Conservation (phyloP, 345 rosid genomes). For the Cardiospermum halicacabum region DNA sequence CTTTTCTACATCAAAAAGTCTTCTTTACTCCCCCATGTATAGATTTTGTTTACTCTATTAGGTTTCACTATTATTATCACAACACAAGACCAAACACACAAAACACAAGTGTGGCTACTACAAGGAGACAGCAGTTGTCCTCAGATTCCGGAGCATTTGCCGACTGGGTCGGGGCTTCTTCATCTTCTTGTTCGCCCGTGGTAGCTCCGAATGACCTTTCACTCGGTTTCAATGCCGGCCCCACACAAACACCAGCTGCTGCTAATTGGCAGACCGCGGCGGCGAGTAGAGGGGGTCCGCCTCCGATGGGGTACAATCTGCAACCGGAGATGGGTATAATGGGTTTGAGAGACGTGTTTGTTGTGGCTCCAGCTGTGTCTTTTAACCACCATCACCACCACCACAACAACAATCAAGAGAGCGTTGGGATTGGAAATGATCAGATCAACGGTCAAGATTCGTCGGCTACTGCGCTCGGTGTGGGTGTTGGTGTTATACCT, state of each 20-base stretch:
- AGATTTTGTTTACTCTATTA: no score
- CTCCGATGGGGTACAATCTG: slow-evolving; percentile 47
- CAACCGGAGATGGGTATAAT: slow-evolving; percentile 83
- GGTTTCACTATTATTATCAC: no score
- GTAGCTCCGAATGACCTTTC: slow-evolving; percentile 83
- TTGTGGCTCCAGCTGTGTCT: slow-evolving; percentile 68
- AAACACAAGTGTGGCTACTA: slow-evolving; percentile 81
- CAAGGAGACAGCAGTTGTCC: slow-evolving; percentile 76
- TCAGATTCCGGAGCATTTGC: slow-evolving; percentile 93
- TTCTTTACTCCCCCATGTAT: no score
- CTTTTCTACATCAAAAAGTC: no score
- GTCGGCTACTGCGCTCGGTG: slow-evolving; percentile 57
- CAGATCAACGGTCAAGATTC: slow-evolving; percentile 34
- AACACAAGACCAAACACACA: no score
- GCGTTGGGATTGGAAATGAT: slow-evolving; percentile 31
- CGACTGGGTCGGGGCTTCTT: slow-evolving; percentile 65
- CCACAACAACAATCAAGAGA: slow-evolving; percentile 28
- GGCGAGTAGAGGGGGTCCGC: slow-evolving; percentile 60
- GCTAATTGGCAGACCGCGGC: no score
- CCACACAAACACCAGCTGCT: slow-evolving; percentile 35
- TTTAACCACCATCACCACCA: slow-evolving; percentile 51
- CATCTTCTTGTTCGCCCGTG: slow-evolving; percentile 50
- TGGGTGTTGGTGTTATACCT: slow-evolving; percentile 76
- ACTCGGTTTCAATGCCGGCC: slow-evolving; percentile 92
- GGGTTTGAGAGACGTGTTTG: slow-evolving; percentile 63